Percentiles rank a stretch among this genome's conserved stretches.
Evolutionary conservation across 768 basidiomycete genomes (phyloP).

Genomic region (Gautieria morchelliformis): DNA sequence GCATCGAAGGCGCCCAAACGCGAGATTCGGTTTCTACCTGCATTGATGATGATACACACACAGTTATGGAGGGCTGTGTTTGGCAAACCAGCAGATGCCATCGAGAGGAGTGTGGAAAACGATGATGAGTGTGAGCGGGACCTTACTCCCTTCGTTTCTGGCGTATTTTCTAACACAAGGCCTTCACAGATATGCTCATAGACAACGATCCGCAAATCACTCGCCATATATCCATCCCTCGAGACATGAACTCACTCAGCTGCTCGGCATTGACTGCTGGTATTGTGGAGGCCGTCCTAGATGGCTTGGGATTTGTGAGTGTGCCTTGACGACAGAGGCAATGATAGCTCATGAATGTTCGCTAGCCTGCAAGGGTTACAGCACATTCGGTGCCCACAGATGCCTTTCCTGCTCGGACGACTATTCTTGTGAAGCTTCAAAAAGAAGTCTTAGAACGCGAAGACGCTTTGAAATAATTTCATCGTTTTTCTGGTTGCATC

Average conservation of each 20-base stretch:
- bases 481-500: neutral
- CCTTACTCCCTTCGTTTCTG: neutral
- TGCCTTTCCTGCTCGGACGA: conserved; percentile 74
- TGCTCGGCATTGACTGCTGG: conserved; percentile 98
- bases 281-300: conserved; percentile 92
- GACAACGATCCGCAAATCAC: conserved; percentile 94
- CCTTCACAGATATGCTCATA: conserved; percentile 81
- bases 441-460: conserved; percentile 89
- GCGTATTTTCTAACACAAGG: conserved; percentile 6
- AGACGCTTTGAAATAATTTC: conserved; percentile 65
- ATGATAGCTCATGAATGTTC: neutral
- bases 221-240: conserved; percentile 85
- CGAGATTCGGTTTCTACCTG: conserved; percentile 82
- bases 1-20: conserved; percentile 85
- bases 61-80: conserved; percentile 94
- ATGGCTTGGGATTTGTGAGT: conserved; percentile 88
- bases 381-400: conserved; percentile 86
- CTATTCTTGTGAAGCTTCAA: conserved; percentile 96
- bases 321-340: conserved; percentile 1
- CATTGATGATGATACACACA: conserved; percentile 89
- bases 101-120: conserved; percentile 94
- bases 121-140: conserved; percentile 78
- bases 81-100: conserved; percentile 85
- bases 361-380: conserved; percentile 89
- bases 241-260: conserved; percentile 87